Evolutionary conservation across 805 yeast species (phyloP).

Genomic region (Yarrowia sp.): DNA sequence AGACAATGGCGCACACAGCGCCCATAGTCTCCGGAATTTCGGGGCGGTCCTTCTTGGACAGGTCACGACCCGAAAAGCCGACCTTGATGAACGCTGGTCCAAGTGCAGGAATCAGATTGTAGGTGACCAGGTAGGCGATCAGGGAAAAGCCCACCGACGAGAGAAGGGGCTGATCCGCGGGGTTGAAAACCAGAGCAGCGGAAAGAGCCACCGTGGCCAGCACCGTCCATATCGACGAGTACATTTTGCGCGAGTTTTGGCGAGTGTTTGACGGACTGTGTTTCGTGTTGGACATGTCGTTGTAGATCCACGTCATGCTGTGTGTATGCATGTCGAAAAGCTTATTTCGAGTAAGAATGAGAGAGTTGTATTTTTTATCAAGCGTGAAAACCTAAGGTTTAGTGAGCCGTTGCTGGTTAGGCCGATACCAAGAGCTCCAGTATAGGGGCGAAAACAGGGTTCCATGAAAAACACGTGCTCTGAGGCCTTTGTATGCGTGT

Average conservation of each 20-base stretch:
- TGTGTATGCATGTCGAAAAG: not conserved
- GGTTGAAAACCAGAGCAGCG: slow-evolving; percentile 32
- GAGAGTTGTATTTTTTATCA: not conserved
- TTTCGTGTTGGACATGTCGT: not conserved
- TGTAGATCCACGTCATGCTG: slow-evolving; percentile 15
- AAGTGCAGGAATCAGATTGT: slow-evolving; percentile 64
- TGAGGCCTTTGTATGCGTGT: no score
- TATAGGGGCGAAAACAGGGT: no score
- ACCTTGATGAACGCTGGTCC: slow-evolving; percentile 63
- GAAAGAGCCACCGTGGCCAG: slow-evolving; percentile 16
- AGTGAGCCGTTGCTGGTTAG: not conserved
- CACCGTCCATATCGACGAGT: slow-evolving; percentile 23
- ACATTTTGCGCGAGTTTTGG: not conserved
- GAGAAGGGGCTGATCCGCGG: slow-evolving; percentile 47
- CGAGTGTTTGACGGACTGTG: not conserved
- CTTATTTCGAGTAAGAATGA: not conserved
- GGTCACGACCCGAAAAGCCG: slow-evolving; percentile 83
- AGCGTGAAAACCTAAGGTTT: not conserved
- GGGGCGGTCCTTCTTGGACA: slow-evolving; percentile 73
- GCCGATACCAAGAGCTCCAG: no score
- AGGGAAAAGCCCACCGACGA: slow-evolving; percentile 67
- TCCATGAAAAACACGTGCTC: not conserved
- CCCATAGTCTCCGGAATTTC: slow-evolving; percentile 89
- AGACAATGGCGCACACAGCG: slow-evolving; percentile 78
- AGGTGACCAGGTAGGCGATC: slow-evolving; percentile 62